These are phyloP conservation scores for Cytospora mali DNA, from an alignment of 2,329 filamentous ascomycete species.

Conservation along the genomic window DNA sequence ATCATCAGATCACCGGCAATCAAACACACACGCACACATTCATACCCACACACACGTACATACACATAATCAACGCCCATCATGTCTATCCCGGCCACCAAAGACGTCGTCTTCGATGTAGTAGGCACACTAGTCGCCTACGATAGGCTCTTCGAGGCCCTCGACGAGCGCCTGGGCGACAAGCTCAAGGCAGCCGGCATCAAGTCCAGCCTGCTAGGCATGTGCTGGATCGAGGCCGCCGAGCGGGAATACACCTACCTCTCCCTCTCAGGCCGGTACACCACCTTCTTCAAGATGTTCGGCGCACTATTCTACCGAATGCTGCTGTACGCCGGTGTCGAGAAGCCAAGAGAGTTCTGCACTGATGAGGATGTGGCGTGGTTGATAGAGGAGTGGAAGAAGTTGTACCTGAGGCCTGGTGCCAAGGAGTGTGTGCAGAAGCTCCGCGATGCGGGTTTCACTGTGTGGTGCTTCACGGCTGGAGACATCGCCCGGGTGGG, in stretches of 20 bases:
- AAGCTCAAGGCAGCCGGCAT: conserved; percentile 41
- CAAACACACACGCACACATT: neutral
- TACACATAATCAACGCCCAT: neutral
- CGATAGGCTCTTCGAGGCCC: conserved; percentile 43
- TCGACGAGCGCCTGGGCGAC: conserved; percentile 43
- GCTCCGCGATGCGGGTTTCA: conserved; percentile 48
- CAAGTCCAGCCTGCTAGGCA: conserved; percentile 44
- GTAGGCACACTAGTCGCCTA: conserved; percentile 51
- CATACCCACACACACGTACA: neutral
- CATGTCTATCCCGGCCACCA: conserved; percentile 31
- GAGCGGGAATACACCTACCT: conserved; percentile 52
- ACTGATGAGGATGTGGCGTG: conserved; percentile 44
- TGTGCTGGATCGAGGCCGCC: conserved; percentile 46
- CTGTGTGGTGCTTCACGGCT: conserved; percentile 54
- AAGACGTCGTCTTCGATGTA: conserved; percentile 49
- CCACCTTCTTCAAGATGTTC: conserved; percentile 43
- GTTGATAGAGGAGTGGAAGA: conserved; percentile 40
- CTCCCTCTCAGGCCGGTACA: conserved; percentile 44
- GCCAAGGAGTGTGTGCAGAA: conserved; percentile 42
- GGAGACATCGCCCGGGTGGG: conserved; percentile 49
- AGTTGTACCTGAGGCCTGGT: conserved; percentile 40
- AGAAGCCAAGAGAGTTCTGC: conserved; percentile 42
- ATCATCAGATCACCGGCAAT: neutral
- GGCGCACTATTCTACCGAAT: conserved; percentile 47
- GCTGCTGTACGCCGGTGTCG: conserved; percentile 43